Percentiles rank a stretch among this genome's conserved stretches.
These are phyloP conservation scores for Trichoderma koningiopsis DNA, from an alignment of 2,329 filamentous ascomycete species.

Conservation along the genomic window DNA sequence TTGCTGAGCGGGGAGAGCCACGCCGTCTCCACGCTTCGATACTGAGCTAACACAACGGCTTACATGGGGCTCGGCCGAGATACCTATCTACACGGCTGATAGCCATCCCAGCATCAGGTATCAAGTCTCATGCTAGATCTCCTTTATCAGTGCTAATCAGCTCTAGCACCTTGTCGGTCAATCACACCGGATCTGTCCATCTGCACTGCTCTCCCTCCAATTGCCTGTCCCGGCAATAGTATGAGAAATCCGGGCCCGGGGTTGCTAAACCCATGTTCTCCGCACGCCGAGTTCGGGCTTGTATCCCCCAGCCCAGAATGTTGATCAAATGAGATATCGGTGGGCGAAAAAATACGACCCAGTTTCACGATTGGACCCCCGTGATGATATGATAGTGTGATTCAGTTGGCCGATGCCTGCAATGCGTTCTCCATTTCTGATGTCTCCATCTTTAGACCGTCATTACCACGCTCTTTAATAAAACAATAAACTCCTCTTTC, in stretches of 20 bases:
- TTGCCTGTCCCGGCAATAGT: slow-evolving; percentile 6
- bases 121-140: not conserved
- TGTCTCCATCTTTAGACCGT: not conserved
- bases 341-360: not conserved
- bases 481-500: not conserved
- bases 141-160: slow-evolving; percentile 8
- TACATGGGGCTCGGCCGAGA: not conserved
- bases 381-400: not conserved
- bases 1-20: slow-evolving; percentile 6
- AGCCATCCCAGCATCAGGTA: not conserved
- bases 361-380: not conserved
- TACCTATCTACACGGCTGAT: not conserved
- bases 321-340: not conserved
- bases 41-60: not conserved
- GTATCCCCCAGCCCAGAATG: slow-evolving; percentile 8
- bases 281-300: slow-evolving; percentile 18
- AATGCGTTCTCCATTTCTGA: not conserved
- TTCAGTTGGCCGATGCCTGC: slow-evolving; percentile 10
- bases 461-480: not conserved
- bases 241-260: not conserved
- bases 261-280: not conserved
- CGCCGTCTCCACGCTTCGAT: slow-evolving; percentile 4
- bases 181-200: not conserved
- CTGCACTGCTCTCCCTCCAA: slow-evolving; percentile 9
- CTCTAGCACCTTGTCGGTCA: not conserved